Percentiles rank a stretch among this genome's conserved stretches.
Evolutionary conservation across 2,329 filamentous ascomycete species (phyloP).

Genomic region (Didymella sp.): DNA sequence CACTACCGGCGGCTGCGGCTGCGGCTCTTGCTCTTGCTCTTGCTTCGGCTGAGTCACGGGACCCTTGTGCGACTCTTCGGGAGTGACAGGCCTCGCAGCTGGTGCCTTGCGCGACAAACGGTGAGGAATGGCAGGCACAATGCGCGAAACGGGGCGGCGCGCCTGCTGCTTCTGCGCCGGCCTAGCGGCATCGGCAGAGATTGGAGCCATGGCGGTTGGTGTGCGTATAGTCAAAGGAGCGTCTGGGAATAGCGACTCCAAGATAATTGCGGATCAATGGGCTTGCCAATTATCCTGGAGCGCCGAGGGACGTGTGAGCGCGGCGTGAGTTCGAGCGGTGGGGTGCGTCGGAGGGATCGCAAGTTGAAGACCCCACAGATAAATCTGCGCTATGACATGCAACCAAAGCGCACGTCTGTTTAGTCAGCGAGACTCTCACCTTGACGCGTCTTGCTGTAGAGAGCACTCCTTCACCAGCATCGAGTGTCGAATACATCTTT

Average conservation of each 20-base stretch:
- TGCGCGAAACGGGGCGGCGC: constrained; percentile 41
- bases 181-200: constrained; percentile 34
- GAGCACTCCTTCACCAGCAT: background rate
- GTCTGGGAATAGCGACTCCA: constrained; percentile 47
- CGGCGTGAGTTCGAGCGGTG: constrained; percentile 20
- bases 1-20: constrained; percentile 20
- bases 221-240: constrained; percentile 10
- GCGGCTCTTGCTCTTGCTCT: constrained; percentile 9
- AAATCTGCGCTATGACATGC: constrained; percentile 14
- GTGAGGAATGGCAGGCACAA: constrained; percentile 49
- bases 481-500: too few species aligned
- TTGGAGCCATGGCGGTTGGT: constrained; percentile 37
- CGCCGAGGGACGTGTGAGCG: constrained; percentile 32
- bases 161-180: constrained; percentile 36
- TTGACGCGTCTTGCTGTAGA: background rate
- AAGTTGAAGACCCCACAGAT: constrained; percentile 13
- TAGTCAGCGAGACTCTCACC: constrained; percentile 6
- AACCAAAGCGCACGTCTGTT: constrained; percentile 8
- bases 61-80: constrained; percentile 35
- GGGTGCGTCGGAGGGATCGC: constrained; percentile 25
- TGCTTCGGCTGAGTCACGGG: constrained; percentile 24
- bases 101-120: constrained; percentile 41
- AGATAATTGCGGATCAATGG: constrained; percentile 47
- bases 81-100: constrained; percentile 37
- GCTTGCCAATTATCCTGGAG: constrained; percentile 53